A percentile compares a stretch with the other conserved stretches of the same genome.
Evolutionary conservation across 257 asterid species (phyloP).

Genomic region (Prunella vulgaris): DNA sequence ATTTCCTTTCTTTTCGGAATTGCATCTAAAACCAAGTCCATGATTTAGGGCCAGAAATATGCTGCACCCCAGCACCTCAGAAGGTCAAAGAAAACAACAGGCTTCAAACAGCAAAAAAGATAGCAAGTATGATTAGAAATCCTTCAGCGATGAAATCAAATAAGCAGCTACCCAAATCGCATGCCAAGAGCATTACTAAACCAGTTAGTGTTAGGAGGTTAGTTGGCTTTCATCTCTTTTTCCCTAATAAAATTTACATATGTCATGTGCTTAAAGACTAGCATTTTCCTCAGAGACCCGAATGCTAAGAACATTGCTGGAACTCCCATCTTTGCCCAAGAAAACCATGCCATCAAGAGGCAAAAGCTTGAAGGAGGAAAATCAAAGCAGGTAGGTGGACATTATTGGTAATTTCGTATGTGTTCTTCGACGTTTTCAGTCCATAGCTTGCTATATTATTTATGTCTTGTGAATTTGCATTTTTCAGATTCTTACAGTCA

Average conservation of each 20-base stretch:
- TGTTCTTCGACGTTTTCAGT: not conserved
- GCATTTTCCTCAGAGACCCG: slow-evolving; percentile 36
- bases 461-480: not conserved
- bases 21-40: slow-evolving; percentile 8
- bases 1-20: not conserved
- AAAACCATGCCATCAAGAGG: slow-evolving; percentile 84
- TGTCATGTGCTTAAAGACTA: slow-evolving; percentile 11
- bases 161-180: slow-evolving; percentile 45
- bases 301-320: slow-evolving; percentile 43
- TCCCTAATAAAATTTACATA: not conserved
- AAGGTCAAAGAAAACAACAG: slow-evolving; percentile 37
- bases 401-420: not conserved
- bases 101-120: slow-evolving; percentile 54
- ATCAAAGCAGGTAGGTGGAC: slow-evolving; percentile 55
- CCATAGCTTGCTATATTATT: not conserved
- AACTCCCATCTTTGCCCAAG: slow-evolving; percentile 65
- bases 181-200: slow-evolving; percentile 42
- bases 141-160: slow-evolving; percentile 63
- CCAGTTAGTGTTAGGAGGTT: slow-evolving; percentile 60
- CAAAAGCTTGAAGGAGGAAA: slow-evolving; percentile 90
- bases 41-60: slow-evolving; percentile 31
- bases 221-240: not conserved
- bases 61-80: slow-evolving; percentile 66
- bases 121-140: slow-evolving; percentile 56
- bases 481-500: slow-evolving; percentile 68